These are phyloP conservation scores for Biscogniauxia marginata DNA, from an alignment of 2,329 filamentous ascomycete genomes.

Conservation along the genomic window DNA sequence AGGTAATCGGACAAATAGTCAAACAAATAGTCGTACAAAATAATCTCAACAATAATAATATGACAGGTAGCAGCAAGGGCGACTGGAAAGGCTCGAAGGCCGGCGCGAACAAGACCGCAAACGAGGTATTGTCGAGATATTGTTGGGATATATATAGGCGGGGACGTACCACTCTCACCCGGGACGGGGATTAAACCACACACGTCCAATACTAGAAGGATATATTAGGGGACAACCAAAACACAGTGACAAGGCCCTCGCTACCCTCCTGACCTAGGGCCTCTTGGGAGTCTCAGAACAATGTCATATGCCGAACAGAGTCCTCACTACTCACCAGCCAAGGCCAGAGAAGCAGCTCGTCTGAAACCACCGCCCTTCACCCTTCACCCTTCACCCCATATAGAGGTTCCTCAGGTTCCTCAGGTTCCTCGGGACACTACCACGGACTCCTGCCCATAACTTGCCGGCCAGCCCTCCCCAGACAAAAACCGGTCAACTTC, in stretches of 20 bases:
- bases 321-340: constrained; percentile 3
- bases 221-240: constrained; percentile 1
- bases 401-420: constrained; percentile 10
- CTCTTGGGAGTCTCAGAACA: constrained; percentile 22
- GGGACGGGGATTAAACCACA: background rate
- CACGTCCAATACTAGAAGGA: background rate
- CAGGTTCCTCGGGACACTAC: constrained; percentile 5
- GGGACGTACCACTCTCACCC: constrained; percentile 12
- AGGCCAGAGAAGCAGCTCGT: constrained; percentile 9
- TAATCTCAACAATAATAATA: constrained; percentile 6
- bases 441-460: constrained; percentile 4
- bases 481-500: constrained; percentile 18
- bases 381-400: constrained; percentile 15
- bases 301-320: constrained; percentile 20
- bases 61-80: constrained; percentile 3
- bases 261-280: constrained; percentile 20
- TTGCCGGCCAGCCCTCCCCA: constrained; percentile 19
- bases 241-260: constrained; percentile 16
- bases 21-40: constrained; percentile 3
- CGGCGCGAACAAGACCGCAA: constrained; percentile 11
- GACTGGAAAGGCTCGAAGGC: constrained; percentile 12
- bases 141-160: constrained; percentile 1
- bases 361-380: constrained; percentile 19
- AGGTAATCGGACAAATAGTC: constrained; percentile 1
- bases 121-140: constrained; percentile 17